Base-by-base conservation (phyloP, 441 rosid species). In the Adansonia grandidieri region DNA sequence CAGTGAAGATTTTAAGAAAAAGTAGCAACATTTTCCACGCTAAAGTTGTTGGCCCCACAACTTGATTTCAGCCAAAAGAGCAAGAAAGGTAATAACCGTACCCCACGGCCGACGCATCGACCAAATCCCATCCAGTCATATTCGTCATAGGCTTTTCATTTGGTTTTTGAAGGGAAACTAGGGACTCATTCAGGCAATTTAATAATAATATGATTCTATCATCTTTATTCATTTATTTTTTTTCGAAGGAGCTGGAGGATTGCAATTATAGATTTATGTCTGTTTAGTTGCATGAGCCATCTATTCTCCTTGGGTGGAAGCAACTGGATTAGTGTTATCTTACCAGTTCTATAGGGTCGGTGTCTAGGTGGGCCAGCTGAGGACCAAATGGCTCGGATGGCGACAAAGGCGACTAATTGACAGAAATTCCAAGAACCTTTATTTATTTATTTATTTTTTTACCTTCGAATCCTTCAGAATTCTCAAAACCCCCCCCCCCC, bases 201-300 rank as follows among this genome's bases (percentile, higher is more conserved):
- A 65, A 37, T 64, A 28, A 13, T 37, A 71, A 56, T 71, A 32
- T 48, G 53, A 57, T 45, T 56, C 58, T 64, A 67, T 51, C 48
- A 68, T 17, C 45, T 73, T 45, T 9, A 17, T 42, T 17, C 3
- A 32, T 32, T 58, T 45, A 2, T 32, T 72, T 20, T 37, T 37
- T 37, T 37, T 37, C 42, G 37, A 71, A 19, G 2, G 66, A 51
- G 54, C 17, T 11, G 17, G 40, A 20, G 72, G 56, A 68, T 68
- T 68, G 22, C 77, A 57, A 57, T 76, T 64, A 77, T 48, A 40
- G 76, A 42, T 66, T 48, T 67, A 54, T 40, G 54, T 53, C 83
- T 17, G 57, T 48, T 73, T 77, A 71, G 48, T 15, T 20, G 47
- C 53, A 45, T 15, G 28, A 48, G 70, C 63, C 40, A 58, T 58